Percentiles rank a stretch among this genome's conserved stretches.
These are phyloP conservation scores for Penicillium sclerotiorum DNA, from an alignment of 2,329 filamentous ascomycete genomes.

Conservation along the genomic window DNA sequence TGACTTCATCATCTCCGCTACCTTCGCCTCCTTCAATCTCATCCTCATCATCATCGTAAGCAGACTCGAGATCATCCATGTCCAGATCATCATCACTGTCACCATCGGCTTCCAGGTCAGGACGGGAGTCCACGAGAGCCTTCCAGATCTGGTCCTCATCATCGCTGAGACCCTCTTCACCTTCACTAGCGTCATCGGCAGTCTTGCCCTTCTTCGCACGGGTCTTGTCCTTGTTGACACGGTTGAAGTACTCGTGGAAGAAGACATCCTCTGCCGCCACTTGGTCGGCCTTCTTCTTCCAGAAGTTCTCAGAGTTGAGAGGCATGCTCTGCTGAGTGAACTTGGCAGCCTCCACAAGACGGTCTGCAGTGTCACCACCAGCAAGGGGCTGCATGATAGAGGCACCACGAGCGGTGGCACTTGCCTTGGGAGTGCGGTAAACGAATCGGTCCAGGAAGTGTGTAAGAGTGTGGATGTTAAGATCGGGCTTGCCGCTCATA, in stretches of 20 bases:
- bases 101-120: conserved; percentile 69
- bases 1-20: conserved; percentile 49
- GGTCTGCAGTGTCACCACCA: conserved; percentile 61
- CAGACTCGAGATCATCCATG: conserved; percentile 57
- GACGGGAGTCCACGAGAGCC: conserved; percentile 78
- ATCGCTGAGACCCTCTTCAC: conserved; percentile 57
- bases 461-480: conserved; percentile 86
- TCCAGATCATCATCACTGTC: conserved; percentile 63
- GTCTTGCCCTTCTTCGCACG: conserved; percentile 59
- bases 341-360: conserved; percentile 63
- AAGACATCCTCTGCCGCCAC: conserved; percentile 92
- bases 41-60: conserved; percentile 48
- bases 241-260: conserved; percentile 96
- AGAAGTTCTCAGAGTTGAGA: conserved; percentile 88
- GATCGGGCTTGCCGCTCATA: conserved; percentile 83
- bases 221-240: conserved; percentile 64
- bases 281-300: conserved; percentile 85
- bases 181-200: conserved; percentile 45
- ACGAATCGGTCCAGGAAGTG: conserved; percentile 98
- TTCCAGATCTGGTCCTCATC: conserved; percentile 87
- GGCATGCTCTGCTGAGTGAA: conserved; percentile 60
- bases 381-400: conserved; percentile 97
- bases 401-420: conserved; percentile 68
- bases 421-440: conserved; percentile 85
- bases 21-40: conserved; percentile 45